Base-by-base conservation (phyloP, 805 yeast species). In the Ogataea wickerhamii region DNA sequence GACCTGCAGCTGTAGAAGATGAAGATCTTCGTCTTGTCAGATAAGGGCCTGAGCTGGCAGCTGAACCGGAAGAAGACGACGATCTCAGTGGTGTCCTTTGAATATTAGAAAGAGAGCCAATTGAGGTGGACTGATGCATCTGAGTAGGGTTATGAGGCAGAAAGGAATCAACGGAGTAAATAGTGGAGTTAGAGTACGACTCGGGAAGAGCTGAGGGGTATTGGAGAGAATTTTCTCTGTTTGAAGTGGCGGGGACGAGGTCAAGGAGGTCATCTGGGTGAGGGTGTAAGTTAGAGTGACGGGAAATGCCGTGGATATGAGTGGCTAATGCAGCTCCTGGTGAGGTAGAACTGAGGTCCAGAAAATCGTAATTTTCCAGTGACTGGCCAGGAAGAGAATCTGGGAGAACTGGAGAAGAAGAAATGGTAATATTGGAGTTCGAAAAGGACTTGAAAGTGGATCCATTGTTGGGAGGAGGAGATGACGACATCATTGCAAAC, bases 401-500 rank as follows among this genome's bases (percentile, higher is more conserved):
- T 11, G 40, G 32, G 19, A 45, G 36, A 21, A 54, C 34, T 5
- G 60, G 58, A 3, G 61, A 48, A 10, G 62, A 53, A 6, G 51
- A 40, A 13, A 54, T 40, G 16, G 43, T 41, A 16, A 38, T 27
- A 31, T 43, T 37, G 18, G 45, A 33, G 7, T 37, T 32, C 8
- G 52, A 41, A n/a, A 40, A 18, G 34, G 40, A 38, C 22, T 45
- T 43, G 25, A 50, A 45, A 11, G 51, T 44, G 16, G 48, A 40
- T 20, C 44, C 34, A 37, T 46, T 49, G 33, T 48, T 44, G 18
- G 44, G 49, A 20, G 56, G 61, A 34, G 64, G 64, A 32, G 63
- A 58, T 48, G 64, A 60, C 40, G 64, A 56, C 64, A 60, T 60
- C 64, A 60, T 60, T 27, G 23, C 48, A 43, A 22, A 12, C 12